phyloP scores from a whole-genome alignment of 1,284 basidiomycete genomes.

The Tetrapyrgos nigripes region DNA sequence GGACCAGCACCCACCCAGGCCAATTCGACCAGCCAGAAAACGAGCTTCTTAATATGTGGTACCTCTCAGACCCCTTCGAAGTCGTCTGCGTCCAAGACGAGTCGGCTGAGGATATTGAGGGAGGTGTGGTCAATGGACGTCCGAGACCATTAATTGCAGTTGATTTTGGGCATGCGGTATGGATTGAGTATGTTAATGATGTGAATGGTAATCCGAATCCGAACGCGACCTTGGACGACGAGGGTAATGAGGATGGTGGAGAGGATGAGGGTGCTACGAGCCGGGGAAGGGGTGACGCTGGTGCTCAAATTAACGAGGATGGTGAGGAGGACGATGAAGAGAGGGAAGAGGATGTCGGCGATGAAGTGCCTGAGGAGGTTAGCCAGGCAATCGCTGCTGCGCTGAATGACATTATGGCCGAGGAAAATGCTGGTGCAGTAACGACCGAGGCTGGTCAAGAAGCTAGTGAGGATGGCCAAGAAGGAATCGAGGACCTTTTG shows the following conservation, averaged over 20 bases:
- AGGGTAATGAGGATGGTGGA: conserved; percentile 23
- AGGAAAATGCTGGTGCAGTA: conserved; percentile 7
- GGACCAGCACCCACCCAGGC: no score
- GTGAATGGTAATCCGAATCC: conserved; percentile 8
- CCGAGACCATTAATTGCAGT: conserved; percentile 74
- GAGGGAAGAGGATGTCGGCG: conserved; percentile 20
- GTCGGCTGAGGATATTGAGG: conserved; percentile 44
- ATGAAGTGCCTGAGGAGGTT: not conserved
- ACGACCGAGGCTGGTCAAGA: conserved; percentile 3
- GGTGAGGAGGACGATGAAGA: conserved; percentile 24
- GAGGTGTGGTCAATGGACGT: conserved; percentile 41
- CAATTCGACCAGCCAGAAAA: no score
- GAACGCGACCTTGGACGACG: conserved; percentile 22
- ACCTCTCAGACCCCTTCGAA: conserved; percentile 72
- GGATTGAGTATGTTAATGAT: conserved; percentile 66
- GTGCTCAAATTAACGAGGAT: no score
- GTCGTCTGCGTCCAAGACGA: conserved; percentile 69
- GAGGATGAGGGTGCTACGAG: no score
- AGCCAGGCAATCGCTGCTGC: not conserved
- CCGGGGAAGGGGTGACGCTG: no score
- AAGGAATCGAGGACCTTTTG: conserved; percentile 25
- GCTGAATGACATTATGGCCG: not conserved
- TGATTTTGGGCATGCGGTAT: conserved; percentile 80
- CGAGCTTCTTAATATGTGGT: conserved; percentile 68
- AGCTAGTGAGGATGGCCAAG: conserved; percentile 11